These are phyloP conservation scores for Byssochlamys sp. DNA, from an alignment of 2,329 filamentous ascomycete genomes.

Conservation along the genomic window DNA sequence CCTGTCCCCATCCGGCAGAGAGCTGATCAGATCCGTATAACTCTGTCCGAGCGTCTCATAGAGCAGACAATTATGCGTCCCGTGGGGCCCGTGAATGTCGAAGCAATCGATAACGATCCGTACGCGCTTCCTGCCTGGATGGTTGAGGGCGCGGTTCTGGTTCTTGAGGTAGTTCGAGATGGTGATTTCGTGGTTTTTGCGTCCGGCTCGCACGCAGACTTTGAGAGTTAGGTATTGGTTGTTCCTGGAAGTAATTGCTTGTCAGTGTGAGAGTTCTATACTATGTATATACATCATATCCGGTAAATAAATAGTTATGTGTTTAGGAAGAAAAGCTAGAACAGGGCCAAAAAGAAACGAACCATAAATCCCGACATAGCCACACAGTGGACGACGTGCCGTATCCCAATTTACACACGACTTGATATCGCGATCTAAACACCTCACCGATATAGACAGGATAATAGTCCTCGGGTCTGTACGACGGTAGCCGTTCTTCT, in stretches of 20 bases:
- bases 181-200: conserved; percentile 13
- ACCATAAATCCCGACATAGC: conserved; percentile 13
- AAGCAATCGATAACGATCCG: background rate
- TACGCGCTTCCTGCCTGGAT: background rate
- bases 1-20: conserved; percentile 6
- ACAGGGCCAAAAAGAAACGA: background rate
- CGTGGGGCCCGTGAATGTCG: conserved; percentile 6
- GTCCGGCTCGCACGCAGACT: conserved; percentile 8
- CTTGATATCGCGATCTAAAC: conserved; percentile 12
- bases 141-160: conserved; percentile 13
- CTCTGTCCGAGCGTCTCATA: conserved; percentile 13
- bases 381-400: conserved; percentile 16
- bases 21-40: conserved; percentile 13
- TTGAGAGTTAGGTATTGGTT: conserved; percentile 9
- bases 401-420: conserved; percentile 17
- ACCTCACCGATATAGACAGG: conserved; percentile 9
- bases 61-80: conserved; percentile 17
- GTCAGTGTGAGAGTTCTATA: background rate
- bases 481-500: conserved; percentile 9
- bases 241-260: conserved; percentile 5
- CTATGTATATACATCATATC: background rate
- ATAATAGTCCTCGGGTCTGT: conserved; percentile 10
- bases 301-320: conserved; percentile 3
- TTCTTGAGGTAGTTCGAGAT: conserved; percentile 17
- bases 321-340: background rate